Evolutionary conservation across 176 grass and related monocot genomes (phyloP), one percentile per base, ranked within the genome.

Genomic region (Lolium multiflorum): DNA sequence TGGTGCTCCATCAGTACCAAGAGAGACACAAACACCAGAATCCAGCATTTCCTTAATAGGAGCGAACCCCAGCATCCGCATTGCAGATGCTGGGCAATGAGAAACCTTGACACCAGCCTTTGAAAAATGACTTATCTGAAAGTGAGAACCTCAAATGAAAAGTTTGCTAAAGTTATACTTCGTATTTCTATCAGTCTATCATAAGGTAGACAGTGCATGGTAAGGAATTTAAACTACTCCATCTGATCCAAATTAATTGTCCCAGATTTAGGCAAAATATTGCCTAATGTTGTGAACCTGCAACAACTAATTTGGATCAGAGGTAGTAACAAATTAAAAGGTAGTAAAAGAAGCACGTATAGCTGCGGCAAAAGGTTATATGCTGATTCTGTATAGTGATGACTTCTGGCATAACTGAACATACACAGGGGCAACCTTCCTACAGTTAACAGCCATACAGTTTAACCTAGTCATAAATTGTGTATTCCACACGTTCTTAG

Each of bases 1-100:
- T 49, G 93, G 96, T 21, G 96, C 93, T 47, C 96, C 96, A 86
- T 98, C 93, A 83, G 91, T 98, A 86, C 96, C 96, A 71, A 98
- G 91, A 80, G 96, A 98, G 51, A 98, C 91, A 83, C 96, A 98
- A 77, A 98, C 87, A 81, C 90, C 88, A 86, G 88, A 88, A 79
- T 98, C 90, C 77, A 95, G 86, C 90, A 95, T 93, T 91, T 98
- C 96, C 83, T 72, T 98, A 82, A 98, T 82, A 44, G 93, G 96
- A 89, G 96, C 91, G 76, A 98, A 98, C 38, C 96, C 96, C 77
- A 98, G 83, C 90, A 98, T 85, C 72, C 90, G 78, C 96, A 98
- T 98, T 37, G 96, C 93, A 46, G 96, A 88, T 61, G 96, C 96
- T 66, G 96, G 93, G 43, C 96, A 98, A 72, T 98, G 96, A 90